phyloP scores from a whole-genome alignment of 148 eudicot species.

The Heliosperma pusillum region DNA sequence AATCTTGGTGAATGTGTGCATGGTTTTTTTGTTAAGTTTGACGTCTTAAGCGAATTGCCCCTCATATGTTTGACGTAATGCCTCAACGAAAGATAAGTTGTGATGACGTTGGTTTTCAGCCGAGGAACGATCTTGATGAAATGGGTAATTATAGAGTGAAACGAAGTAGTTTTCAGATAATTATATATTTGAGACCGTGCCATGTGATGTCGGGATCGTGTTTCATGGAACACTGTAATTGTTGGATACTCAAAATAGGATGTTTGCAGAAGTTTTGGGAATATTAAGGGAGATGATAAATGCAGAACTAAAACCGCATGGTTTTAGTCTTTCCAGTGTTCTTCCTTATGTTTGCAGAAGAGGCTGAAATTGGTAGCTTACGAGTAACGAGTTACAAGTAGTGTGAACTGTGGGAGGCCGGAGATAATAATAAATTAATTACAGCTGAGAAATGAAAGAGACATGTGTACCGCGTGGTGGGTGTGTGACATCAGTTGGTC shows the following conservation, averaged over 20 bases:
- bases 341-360: conserved; percentile 61
- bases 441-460: no score
- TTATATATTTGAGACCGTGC: conserved; percentile 69
- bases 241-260: conserved; percentile 67
- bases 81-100: conserved; percentile 14
- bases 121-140: conserved; percentile 16
- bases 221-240: conserved; percentile 77
- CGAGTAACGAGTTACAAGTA: conserved; percentile 58
- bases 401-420: no score
- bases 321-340: conserved; percentile 58
- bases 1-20: neutral
- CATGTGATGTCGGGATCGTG: conserved; percentile 50
- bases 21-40: neutral
- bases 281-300: conserved; percentile 57
- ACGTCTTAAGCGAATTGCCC: neutral
- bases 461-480: no score
- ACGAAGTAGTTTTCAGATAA: conserved; percentile 43
- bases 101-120: neutral
- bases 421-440: no score
- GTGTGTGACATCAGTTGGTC: no score
- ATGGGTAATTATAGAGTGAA: conserved; percentile 5
- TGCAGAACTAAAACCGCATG: conserved; percentile 45
- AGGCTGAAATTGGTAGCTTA: conserved; percentile 10
- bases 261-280: conserved; percentile 48
- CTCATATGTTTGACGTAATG: conserved; percentile 52